phyloP scores from a whole-genome alignment of 768 basidiomycete species.

The Pleurotus platypus region DNA sequence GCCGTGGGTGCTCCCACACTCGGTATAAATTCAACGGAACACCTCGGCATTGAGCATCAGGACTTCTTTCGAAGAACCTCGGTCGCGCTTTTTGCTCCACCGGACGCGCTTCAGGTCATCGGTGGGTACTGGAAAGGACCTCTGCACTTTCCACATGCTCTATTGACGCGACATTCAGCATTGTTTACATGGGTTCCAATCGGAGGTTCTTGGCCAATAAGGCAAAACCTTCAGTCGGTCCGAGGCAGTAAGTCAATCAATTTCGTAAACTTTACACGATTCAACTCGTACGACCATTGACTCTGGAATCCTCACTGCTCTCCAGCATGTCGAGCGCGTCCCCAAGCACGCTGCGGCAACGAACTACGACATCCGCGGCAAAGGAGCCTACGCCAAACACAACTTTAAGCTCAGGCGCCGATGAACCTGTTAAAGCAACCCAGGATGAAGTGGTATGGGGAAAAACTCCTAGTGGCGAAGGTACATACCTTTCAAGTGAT shows the following conservation, averaged over 20 bases:
- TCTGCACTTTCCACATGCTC: not conserved
- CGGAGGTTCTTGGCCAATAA: slow-evolving; percentile 8
- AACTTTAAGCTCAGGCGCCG: not conserved
- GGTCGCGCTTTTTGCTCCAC: too few species aligned
- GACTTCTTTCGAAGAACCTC: too few species aligned
- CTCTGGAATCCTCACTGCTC: not conserved
- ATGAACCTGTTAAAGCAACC: slow-evolving; percentile 9
- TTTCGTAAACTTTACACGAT: slow-evolving; percentile 1
- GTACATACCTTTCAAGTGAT: slow-evolving; percentile 28
- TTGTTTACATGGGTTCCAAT: slow-evolving; percentile 8
- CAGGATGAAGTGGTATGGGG: slow-evolving; percentile 79
- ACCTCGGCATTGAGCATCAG: too few species aligned
- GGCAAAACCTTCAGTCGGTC: slow-evolving; percentile 1
- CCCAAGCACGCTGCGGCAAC: not conserved
- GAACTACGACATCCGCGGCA: not conserved
- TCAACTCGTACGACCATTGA: slow-evolving; percentile 6
- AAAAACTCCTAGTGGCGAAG: slow-evolving; percentile 79
- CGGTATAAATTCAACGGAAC: too few species aligned
- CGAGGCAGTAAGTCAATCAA: not conserved
- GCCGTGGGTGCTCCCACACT: too few species aligned
- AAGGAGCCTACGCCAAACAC: not conserved
- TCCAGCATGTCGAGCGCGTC: slow-evolving; percentile 2
- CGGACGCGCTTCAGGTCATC: not conserved
- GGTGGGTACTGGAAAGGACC: not conserved
- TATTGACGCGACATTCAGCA: not conserved